These are phyloP conservation scores for Podaxis sp. DNA, from an alignment of 768 basidiomycete genomes.

Conservation along the genomic window DNA sequence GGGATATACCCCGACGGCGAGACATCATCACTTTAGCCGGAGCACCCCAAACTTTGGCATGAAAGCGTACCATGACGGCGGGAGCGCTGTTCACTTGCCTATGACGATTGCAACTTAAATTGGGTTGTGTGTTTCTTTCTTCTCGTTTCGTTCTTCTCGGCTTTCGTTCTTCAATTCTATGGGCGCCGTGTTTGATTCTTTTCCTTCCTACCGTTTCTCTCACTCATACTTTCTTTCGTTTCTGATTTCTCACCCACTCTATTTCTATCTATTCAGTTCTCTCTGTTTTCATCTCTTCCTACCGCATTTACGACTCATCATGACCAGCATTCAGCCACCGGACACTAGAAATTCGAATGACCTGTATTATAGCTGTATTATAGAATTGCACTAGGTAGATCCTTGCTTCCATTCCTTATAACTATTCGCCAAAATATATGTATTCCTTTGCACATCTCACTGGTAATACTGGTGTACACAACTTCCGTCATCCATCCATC, in stretches of 20 bases:
- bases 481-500: background rate
- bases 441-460: background rate
- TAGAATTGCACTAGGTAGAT: constrained; percentile 9
- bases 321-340: background rate
- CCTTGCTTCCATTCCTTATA: constrained; percentile 4
- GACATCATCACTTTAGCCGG: constrained; percentile 5
- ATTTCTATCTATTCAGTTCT: background rate
- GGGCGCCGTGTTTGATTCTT: background rate
- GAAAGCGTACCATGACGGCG: background rate
- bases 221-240: background rate
- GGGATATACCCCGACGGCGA: background rate
- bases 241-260: background rate
- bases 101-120: constrained; percentile 1
- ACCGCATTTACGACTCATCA: background rate
- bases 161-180: background rate
- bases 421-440: background rate
- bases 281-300: background rate
- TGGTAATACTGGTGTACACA: background rate
- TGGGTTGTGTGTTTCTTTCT: background rate
- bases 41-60: constrained; percentile 1
- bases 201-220: background rate
- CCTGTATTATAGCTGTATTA: constrained; percentile 8
- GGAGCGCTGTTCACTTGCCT: constrained; percentile 11
- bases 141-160: background rate
- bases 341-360: background rate